phyloP scores from a whole-genome alignment of 805 yeast species.

The Hanseniaspora nectarophila region DNA sequence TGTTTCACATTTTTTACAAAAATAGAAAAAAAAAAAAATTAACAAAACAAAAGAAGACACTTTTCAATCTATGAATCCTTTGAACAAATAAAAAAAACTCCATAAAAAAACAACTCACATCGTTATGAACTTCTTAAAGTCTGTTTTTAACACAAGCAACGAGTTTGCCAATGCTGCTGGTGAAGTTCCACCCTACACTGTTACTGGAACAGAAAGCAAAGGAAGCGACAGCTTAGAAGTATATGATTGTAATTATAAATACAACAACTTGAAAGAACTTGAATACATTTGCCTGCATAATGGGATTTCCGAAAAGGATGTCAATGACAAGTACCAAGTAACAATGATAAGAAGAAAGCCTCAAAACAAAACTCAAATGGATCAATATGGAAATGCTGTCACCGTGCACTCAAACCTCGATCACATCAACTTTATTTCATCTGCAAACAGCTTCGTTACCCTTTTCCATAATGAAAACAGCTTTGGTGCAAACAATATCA shows the following conservation, averaged over 20 bases:
- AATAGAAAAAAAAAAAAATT: too few relatives aligned
- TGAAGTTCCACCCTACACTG: conserved; percentile 11
- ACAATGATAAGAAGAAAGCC: conserved; percentile 12
- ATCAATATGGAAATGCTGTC: conserved; percentile 10
- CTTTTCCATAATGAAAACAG: conserved; percentile 9
- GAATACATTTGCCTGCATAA: conserved; percentile 14
- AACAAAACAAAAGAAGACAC: background rate
- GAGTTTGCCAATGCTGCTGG: conserved; percentile 13
- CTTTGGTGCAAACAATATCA: conserved; percentile 5
- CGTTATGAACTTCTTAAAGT: conserved; percentile 11
- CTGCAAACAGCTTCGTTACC: conserved; percentile 9
- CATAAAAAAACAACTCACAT: background rate
- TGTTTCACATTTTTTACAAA: too few relatives aligned
- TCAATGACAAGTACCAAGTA: conserved; percentile 3
- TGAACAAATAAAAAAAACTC: background rate
- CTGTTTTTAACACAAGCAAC: conserved; percentile 11
- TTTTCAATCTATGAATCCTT: background rate
- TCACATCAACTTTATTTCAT: conserved; percentile 1
- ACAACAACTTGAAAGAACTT: conserved; percentile 8
- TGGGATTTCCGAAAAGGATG: conserved; percentile 1
- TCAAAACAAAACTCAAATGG: background rate
- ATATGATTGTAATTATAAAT: conserved; percentile 7
- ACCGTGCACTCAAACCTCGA: background rate
- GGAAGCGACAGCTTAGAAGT: conserved; percentile 1
- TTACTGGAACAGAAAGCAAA: background rate